A percentile compares a stretch with the other conserved stretches of the same genome.
Evolutionary conservation across 1,284 basidiomycete genomes (phyloP).

Genomic region (Sporisorium iseilematis-ciliati): DNA sequence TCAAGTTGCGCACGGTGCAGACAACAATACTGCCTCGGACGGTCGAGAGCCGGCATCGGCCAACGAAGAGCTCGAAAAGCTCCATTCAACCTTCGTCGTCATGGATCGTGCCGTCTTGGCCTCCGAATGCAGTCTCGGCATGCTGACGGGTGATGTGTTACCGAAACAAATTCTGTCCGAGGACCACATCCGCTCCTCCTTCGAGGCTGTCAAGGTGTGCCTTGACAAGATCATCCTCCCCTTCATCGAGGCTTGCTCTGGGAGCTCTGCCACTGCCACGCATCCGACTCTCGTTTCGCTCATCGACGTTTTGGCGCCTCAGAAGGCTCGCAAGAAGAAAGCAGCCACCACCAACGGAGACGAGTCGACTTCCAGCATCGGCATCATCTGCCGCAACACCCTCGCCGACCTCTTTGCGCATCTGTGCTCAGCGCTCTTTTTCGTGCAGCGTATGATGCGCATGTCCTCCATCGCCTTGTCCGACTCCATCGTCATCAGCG

Average conservation of each 20-base stretch:
- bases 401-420: conserved; percentile 52
- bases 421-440: conserved; percentile 64
- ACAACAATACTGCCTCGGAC: not conserved
- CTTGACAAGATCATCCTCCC: conserved; percentile 85
- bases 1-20: not conserved
- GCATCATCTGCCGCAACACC: conserved; percentile 46
- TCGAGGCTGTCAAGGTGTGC: conserved; percentile 81
- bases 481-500: conserved; percentile 78
- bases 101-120: conserved; percentile 74
- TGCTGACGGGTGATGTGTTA: conserved; percentile 81
- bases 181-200: conserved; percentile 84
- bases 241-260: conserved; percentile 79
- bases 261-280: conserved; percentile 27
- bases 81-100: conserved; percentile 52
- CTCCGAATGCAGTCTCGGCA: conserved; percentile 82
- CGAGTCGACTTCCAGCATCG: conserved; percentile 29
- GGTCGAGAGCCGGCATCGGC: conserved; percentile 73
- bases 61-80: conserved; percentile 73
- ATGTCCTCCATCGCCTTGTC: conserved; percentile 71
- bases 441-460: conserved; percentile 70
- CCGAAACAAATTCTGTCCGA: conserved; percentile 86
- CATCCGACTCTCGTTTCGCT: conserved; percentile 65
- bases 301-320: conserved; percentile 60
- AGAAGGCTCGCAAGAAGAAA: conserved; percentile 49
- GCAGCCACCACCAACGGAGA: conserved; percentile 13